Percentiles rank a stretch among this genome's conserved stretches.
phyloP scores from a whole-genome alignment of 1,284 basidiomycete genomes.

The Caloboletus firmus region DNA sequence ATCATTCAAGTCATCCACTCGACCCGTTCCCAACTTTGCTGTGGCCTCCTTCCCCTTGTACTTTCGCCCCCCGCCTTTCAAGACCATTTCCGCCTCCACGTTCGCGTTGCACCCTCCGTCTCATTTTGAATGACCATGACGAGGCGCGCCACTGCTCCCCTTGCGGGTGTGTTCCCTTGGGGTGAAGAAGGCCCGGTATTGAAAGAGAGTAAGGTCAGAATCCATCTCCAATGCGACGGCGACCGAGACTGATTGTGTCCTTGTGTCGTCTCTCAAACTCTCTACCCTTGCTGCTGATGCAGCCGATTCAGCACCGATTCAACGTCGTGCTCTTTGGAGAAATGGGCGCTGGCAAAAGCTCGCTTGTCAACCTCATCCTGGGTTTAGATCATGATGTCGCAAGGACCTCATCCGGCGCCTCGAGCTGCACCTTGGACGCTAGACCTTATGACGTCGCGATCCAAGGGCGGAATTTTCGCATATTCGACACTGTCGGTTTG shows the following conservation, averaged over 20 bases:
- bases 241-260: constrained; percentile 5
- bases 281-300: constrained; percentile 4
- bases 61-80: background rate
- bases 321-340: constrained; percentile 31
- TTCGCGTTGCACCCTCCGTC: background rate
- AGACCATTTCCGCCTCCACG: background rate
- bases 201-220: constrained; percentile 17
- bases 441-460: constrained; percentile 23
- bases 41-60: background rate
- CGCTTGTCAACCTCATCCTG: constrained; percentile 29
- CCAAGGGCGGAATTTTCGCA: constrained; percentile 24
- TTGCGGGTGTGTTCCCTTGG: background rate
- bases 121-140: background rate
- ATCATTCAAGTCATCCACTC: constrained; percentile 9
- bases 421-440: constrained; percentile 29
- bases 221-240: background rate
- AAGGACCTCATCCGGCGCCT: constrained; percentile 21
- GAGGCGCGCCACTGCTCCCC: constrained; percentile 6
- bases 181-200: constrained; percentile 1
- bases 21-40: background rate
- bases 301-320: constrained; percentile 10
- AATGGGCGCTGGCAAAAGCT: constrained; percentile 35
- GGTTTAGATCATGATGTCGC: constrained; percentile 18
- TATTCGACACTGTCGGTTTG: constrained; percentile 34
- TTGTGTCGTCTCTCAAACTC: constrained; percentile 5